phyloP scores from a whole-genome alignment of 768 basidiomycete species.

The Pholiota microspora region DNA sequence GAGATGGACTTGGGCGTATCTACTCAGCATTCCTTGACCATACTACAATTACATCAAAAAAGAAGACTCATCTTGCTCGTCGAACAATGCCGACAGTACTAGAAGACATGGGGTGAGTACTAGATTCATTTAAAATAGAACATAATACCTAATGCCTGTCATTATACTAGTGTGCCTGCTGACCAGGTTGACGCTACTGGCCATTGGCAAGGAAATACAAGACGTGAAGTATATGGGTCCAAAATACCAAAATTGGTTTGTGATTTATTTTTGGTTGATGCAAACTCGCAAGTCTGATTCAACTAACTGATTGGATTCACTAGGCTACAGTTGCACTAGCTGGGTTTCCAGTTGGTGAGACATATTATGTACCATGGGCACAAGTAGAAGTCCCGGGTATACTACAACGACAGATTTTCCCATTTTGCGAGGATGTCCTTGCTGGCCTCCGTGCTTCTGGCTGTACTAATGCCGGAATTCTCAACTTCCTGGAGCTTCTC shows the following conservation, averaged over 20 bases:
- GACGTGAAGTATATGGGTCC: constrained; percentile 10
- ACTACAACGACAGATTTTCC: constrained; percentile 9
- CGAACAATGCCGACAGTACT: constrained; percentile 7
- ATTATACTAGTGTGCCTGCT: constrained; percentile 8
- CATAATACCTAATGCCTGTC: background rate
- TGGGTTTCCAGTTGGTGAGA: constrained; percentile 12
- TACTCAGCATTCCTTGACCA: constrained; percentile 8
- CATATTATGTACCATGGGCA: constrained; percentile 12
- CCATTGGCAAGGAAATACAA: constrained; percentile 14
- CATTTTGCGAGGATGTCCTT: constrained; percentile 10
- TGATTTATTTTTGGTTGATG: background rate
- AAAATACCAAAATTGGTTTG: constrained; percentile 12
- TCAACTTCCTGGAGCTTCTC: constrained; percentile 13
- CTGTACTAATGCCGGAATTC: constrained; percentile 10
- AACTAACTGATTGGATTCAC: background rate
- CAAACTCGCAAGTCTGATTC: background rate
- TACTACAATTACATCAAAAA: constrained; percentile 12
- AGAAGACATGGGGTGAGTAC: constrained; percentile 14
- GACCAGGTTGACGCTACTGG: constrained; percentile 11
- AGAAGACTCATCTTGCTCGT: constrained; percentile 14
- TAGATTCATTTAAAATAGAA: background rate
- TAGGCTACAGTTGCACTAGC: constrained; percentile 10
- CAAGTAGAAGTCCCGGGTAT: constrained; percentile 4
- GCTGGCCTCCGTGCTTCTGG: constrained; percentile 6
- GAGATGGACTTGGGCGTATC: constrained; percentile 10